These are phyloP conservation scores for Tulasnella sp. DNA, from an alignment of 768 basidiomycete genomes.

Conservation along the genomic window DNA sequence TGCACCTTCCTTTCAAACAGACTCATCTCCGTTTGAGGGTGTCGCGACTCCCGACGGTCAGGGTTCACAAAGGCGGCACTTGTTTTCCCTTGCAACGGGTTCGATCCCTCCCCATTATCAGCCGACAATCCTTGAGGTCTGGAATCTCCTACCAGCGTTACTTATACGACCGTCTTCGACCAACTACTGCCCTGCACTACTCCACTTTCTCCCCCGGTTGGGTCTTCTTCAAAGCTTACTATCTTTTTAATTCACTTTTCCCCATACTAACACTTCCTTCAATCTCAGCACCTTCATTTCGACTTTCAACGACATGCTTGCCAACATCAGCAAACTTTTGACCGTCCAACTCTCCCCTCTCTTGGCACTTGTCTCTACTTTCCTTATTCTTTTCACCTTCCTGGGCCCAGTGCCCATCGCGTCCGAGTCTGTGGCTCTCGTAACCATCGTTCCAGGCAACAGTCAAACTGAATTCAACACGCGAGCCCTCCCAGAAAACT, in stretches of 20 bases:
- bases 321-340: conserved; percentile 13
- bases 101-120: background rate
- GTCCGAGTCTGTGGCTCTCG: background rate
- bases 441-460: conserved; percentile 3
- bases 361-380: conserved; percentile 11
- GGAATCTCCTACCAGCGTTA: background rate
- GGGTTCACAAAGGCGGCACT: background rate
- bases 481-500: background rate
- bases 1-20: background rate
- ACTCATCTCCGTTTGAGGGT: background rate
- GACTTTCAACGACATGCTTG: conserved; percentile 9
- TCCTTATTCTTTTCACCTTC: conserved; percentile 14
- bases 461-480: background rate
- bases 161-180: background rate
- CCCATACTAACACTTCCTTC: background rate
- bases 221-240: background rate
- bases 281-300: background rate
- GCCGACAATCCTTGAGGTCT: background rate
- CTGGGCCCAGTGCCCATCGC: conserved; percentile 10
- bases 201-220: background rate
- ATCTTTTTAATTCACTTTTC: background rate
- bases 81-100: background rate
- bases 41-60: background rate
- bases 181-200: background rate
- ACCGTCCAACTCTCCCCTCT: conserved; percentile 14